Base-by-base conservation (phyloP, 2,329 filamentous ascomycete species). In the Sordariomycetes sp. region DNA sequence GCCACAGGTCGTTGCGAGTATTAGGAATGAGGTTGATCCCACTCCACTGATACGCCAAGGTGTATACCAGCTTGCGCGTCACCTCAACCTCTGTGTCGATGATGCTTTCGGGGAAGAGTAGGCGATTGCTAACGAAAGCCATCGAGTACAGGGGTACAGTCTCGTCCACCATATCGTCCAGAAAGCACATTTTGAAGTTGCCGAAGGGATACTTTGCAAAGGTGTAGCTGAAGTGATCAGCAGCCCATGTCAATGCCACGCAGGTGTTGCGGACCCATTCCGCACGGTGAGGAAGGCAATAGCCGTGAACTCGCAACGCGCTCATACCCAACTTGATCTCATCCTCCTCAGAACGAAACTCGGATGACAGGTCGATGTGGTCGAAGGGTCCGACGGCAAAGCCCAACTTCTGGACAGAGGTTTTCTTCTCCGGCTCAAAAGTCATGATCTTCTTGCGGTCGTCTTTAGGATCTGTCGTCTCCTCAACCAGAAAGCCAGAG, bases 311-410 rank as follows among this genome's bases (percentile, higher is more conserved):
- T 43, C 90, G 87, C 42, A 94, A 76, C 1, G 88, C 87, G 49
- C 86, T 93, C 43, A 82, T 78, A 4, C 86, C 86, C 35, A 98
- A 74, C 53, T 88, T 86, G 46, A 93, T 86, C 50, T 95, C 88
- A 44, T 94, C 86, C 45, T 93, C 86, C 41, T 86, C 86, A 30
- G 88, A 86, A 33, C 93, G 79, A 48, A 86, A 94, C 46, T 90
- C 84, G 3, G 86, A 82, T 42, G 68, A 76, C 5, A 98, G 67
- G 50, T 95, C 86, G 34, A 96, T 80, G 45, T 90, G 82, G 56
- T 96, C 87, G 53, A 98, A 98, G 1, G 93, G 92, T 0, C 93
- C 92, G 36, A 96, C 75, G 3, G 87, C 85, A 55, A 98, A 94
- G 5, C 88, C 90, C 42, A 98, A 79, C 53, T 96, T 90, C 41